Base-by-base conservation (phyloP, 2,329 filamentous ascomycete species). In the Aspergillus costaricaensis region DNA sequence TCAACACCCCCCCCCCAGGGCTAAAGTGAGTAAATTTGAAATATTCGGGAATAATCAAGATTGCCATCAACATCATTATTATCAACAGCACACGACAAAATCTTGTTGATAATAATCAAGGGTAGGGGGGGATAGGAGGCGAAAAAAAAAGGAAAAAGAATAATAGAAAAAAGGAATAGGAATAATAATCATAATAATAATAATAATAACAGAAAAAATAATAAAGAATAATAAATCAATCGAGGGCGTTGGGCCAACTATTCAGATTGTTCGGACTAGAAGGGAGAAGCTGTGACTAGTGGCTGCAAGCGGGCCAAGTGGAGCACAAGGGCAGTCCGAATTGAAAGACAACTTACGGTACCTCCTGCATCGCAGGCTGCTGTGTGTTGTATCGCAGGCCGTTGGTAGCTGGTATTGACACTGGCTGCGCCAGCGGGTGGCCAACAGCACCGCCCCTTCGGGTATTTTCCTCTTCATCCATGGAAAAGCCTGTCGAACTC, bases 331-430 rank as follows among this genome's bases (percentile, higher is more conserved):
- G 63, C 63, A 71, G 71, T 71, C 70, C 58, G 59, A 66, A 76
- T 74, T 72, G 57, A 73, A 81, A 81, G 76, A 70, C 62, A 71
- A 85, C 83, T 81, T 83, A 86, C 83, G 78, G 79, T 74, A 79
- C 75, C 74, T 85, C 82, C 68, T 80, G 76, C 74, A 78, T 74
- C 67, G 76, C 73, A 79, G 81, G 76, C 76, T 80, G 81, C 73
- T 79, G 79, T 75, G 81, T 69, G 70, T 79, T 77, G 78, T 82
- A 85, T 76, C 81, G 79, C 76, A 80, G 71, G 72, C 78, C 77
- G 74, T 80, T 81, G 70, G 74, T 76, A 67, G 77, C 72, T 69
- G 78, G 72, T 69, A 82, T 79, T 60, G 79, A 74, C 68, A 76
- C 78, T 55, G 79, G 75, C 68, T 77, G 75, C 59, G 75, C 71